phyloP scores from a whole-genome alignment of 345 rosid genomes.

The Arabidopsis suecica region DNA sequence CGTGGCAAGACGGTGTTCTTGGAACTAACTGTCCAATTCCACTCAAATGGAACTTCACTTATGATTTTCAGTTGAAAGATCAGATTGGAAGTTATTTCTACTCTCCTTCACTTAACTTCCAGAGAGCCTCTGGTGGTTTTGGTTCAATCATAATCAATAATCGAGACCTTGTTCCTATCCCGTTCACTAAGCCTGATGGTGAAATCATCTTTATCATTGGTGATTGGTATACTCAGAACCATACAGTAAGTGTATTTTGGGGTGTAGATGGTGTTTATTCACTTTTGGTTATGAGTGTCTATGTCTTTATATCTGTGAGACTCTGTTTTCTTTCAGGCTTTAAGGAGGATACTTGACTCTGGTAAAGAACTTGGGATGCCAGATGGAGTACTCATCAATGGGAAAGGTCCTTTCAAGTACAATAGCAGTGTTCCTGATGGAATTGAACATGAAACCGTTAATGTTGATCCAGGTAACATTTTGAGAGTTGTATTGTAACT shows the following conservation, averaged over 20 bases:
- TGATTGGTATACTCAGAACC: conserved; percentile 89
- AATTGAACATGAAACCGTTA: conserved; percentile 64
- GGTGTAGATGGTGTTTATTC: not conserved
- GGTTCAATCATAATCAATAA: conserved; percentile 82
- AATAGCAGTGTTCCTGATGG: conserved; percentile 81
- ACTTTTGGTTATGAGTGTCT: not conserved
- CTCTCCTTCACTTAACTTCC: conserved; percentile 78
- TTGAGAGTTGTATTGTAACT: not conserved
- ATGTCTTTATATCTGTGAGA: conserved; percentile 17
- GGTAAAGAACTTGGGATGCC: conserved; percentile 96
- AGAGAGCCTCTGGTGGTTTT: conserved; percentile 94
- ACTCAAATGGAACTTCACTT: conserved; percentile 65
- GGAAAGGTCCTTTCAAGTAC: conserved; percentile 88
- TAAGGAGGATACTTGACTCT: conserved; percentile 71
- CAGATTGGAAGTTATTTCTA: conserved; percentile 95
- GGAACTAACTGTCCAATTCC: conserved; percentile 92
- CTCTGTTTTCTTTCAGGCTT: conserved; percentile 53
- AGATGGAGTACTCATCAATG: conserved; percentile 92
- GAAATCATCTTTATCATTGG: conserved; percentile 77
- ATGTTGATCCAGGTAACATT: conserved; percentile 75
- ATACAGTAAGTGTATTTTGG: conserved; percentile 60
- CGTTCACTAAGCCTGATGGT: conserved; percentile 76
- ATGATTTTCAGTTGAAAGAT: conserved; percentile 88
- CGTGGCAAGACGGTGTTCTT: conserved; percentile 94
- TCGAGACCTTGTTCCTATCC: conserved; percentile 57